These are phyloP conservation scores for Boletus subcaerulescens DNA, from an alignment of 768 basidiomycete genomes.

Conservation along the genomic window DNA sequence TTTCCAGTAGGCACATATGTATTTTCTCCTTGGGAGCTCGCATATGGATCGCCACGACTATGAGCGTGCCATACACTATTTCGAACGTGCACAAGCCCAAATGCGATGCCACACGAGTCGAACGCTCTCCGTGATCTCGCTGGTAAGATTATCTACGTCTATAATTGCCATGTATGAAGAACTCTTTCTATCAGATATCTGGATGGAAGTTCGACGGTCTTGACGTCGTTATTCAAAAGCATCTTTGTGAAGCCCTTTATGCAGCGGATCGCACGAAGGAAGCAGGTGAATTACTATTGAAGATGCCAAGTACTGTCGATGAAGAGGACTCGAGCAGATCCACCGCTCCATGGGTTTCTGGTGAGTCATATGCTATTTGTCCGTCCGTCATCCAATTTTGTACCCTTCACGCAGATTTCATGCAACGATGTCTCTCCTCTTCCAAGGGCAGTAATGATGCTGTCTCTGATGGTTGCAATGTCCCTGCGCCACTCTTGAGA, in stretches of 20 bases:
- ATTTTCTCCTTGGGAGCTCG: slow-evolving; percentile 1
- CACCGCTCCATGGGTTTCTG: neutral
- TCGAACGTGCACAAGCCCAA: neutral
- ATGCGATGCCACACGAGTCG: neutral
- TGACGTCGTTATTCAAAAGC: neutral
- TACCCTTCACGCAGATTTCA: neutral
- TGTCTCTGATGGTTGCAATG: neutral
- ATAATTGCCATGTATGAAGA: neutral
- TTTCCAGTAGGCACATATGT: slow-evolving; percentile 4
- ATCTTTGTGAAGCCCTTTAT: slow-evolving; percentile 2
- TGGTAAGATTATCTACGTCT: neutral
- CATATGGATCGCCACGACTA: neutral
- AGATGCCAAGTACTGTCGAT: neutral
- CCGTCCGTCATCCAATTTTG: neutral
- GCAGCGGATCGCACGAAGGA: neutral
- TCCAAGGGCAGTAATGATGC: neutral
- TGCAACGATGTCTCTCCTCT: neutral
- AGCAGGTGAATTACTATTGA: neutral
- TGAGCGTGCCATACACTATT: neutral
- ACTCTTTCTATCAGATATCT: neutral
- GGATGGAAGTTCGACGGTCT: slow-evolving; percentile 7
- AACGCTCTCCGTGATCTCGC: slow-evolving; percentile 2
- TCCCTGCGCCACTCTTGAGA: neutral
- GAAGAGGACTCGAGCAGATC: neutral
- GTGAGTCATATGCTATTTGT: neutral